Percentiles rank a stretch among this genome's conserved stretches.
Conservation (phyloP, 148 eudicot genomes). For the Gaultheria prostrata region DNA sequence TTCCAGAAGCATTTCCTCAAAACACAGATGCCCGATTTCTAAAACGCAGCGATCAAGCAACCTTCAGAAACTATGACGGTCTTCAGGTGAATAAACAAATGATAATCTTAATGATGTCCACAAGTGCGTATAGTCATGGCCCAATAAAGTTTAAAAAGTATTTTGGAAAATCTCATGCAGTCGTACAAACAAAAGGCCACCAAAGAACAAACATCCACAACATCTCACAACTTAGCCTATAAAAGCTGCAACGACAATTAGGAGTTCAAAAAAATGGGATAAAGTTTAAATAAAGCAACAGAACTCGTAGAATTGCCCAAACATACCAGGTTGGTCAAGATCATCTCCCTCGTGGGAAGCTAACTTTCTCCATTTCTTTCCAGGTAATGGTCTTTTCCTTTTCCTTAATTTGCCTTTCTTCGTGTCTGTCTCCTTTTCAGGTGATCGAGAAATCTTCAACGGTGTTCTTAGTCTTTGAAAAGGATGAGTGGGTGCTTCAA, state of each 20-base stretch:
- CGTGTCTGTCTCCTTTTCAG: conserved; percentile 41
- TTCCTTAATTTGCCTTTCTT: conserved; percentile 43
- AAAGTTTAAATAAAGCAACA: neutral
- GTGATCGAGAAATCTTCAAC: conserved; percentile 42
- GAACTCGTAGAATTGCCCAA: conserved; percentile 16
- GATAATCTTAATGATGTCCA: neutral
- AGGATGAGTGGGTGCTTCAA: conserved; percentile 67
- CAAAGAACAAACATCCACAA: neutral
- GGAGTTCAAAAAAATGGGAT: neutral
- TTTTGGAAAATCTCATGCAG: neutral
- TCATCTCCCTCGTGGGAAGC: conserved; percentile 49
- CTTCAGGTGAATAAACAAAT: neutral
- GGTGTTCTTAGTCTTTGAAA: conserved; percentile 67
- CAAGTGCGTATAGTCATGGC: neutral
- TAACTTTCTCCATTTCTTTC: conserved; percentile 68
- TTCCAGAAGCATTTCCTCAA: conserved; percentile 7
- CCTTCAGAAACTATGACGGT: neutral
- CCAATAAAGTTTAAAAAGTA: neutral
- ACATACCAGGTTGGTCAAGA: conserved; percentile 52
- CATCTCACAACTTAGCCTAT: neutral
- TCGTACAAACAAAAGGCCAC: neutral
- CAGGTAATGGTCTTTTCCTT: conserved; percentile 81
- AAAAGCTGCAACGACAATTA: neutral
- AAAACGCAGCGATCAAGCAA: neutral
- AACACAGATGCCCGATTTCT: neutral